A percentile compares a stretch with the other conserved stretches of the same genome.
Evolutionary conservation across 768 basidiomycete species (phyloP).

Genomic region (Panaeolus papilionaceus): DNA sequence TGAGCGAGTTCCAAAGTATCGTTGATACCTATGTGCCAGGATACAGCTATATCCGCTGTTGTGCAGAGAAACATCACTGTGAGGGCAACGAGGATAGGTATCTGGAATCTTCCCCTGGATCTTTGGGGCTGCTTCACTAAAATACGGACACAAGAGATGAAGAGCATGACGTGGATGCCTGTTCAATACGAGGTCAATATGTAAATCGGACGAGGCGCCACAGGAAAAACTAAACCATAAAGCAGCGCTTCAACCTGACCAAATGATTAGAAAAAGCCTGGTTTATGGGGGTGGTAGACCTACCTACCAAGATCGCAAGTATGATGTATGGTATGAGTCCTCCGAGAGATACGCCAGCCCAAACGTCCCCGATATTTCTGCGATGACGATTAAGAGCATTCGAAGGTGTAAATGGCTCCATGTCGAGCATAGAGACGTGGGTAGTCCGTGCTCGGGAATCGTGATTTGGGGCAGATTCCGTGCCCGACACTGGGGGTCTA

Average conservation of each 20-base stretch:
- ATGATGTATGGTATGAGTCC: not conserved
- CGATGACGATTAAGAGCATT: not conserved
- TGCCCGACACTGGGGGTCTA: not conserved
- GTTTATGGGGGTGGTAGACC: not conserved
- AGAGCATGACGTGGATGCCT: constrained; percentile 4
- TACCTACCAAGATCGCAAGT: not conserved
- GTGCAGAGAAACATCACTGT: constrained; percentile 29
- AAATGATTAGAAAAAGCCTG: not conserved
- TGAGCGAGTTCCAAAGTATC: constrained; percentile 20
- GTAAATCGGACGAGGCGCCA: not conserved
- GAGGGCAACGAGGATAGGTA: constrained; percentile 25
- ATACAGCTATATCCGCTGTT: constrained; percentile 30
- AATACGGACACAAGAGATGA: not conserved
- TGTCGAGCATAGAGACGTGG: not conserved
- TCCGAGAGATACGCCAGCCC: not conserved
- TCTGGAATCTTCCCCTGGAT: constrained; percentile 18
- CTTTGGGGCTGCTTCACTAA: not conserved
- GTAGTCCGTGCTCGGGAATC: not conserved
- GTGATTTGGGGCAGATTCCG: not conserved
- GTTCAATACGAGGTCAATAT: not conserved
- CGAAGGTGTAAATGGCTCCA: not conserved
- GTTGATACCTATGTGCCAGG: constrained; percentile 23
- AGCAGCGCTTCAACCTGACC: not conserved
- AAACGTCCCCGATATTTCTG: not conserved
- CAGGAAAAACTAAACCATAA: not conserved